These are phyloP conservation scores for Talaromyces sp. DNA, from an alignment of 2,329 filamentous ascomycete genomes.

Conservation along the genomic window DNA sequence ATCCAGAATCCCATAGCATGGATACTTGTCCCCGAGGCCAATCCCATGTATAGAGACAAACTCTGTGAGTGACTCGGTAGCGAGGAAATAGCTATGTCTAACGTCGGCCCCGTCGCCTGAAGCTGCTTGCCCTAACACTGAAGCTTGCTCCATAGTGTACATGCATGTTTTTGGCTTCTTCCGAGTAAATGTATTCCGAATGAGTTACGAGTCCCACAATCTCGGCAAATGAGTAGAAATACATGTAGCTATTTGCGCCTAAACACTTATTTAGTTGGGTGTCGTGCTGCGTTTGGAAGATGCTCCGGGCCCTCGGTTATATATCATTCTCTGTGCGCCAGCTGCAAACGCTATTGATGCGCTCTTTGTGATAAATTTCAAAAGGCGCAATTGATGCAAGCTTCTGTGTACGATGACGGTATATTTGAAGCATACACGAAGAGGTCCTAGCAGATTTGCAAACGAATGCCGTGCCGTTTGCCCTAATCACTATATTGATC, in stretches of 20 bases:
- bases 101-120: background rate
- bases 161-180: constrained; percentile 43
- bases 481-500: background rate
- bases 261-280: background rate
- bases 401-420: background rate
- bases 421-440: background rate
- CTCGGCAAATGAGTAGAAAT: constrained; percentile 41
- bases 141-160: background rate
- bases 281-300: no score
- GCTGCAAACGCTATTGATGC: background rate
- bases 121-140: background rate
- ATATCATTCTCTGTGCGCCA: background rate
- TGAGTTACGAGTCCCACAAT: constrained; percentile 43
- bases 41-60: background rate
- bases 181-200: constrained; percentile 44
- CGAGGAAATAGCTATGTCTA: constrained; percentile 1
- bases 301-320: background rate
- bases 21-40: background rate
- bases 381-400: background rate
- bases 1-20: background rate
- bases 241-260: constrained; percentile 39
- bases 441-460: background rate
- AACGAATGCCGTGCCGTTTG: background rate
- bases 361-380: background rate
- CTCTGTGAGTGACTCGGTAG: background rate